Percentiles rank a stretch among this genome's conserved stretches.
phyloP scores from a whole-genome alignment of 805 yeast genomes.

The Jamesozyma gamospora region DNA sequence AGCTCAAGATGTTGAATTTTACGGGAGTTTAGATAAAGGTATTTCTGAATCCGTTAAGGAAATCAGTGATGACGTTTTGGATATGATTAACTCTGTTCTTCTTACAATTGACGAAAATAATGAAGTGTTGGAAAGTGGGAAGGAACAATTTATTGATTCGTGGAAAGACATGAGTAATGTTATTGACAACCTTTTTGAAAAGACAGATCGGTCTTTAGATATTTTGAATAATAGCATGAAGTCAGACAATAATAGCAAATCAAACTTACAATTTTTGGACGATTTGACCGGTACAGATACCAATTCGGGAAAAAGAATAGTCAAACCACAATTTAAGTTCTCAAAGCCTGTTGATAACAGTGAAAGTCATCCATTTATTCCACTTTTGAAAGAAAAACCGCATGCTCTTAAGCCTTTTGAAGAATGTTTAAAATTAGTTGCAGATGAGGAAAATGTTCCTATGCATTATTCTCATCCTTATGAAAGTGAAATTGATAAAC shows the following conservation, averaged over 20 bases:
- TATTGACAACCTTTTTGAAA: slow-evolving; percentile 67
- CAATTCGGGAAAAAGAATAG: slow-evolving; percentile 27
- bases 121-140: slow-evolving; percentile 25
- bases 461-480: slow-evolving; percentile 75
- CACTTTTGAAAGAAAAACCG: slow-evolving; percentile 64
- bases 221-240: slow-evolving; percentile 17
- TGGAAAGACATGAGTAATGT: slow-evolving; percentile 58
- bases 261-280: slow-evolving; percentile 40
- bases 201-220: slow-evolving; percentile 61
- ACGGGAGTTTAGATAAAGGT: slow-evolving; percentile 47
- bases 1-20: slow-evolving; percentile 73
- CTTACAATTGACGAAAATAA: slow-evolving; percentile 30
- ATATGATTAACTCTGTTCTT: slow-evolving; percentile 38
- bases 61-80: slow-evolving; percentile 35
- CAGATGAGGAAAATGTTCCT: slow-evolving; percentile 36
- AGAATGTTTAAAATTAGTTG: slow-evolving; percentile 36
- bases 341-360: slow-evolving; percentile 52
- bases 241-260: slow-evolving; percentile 13
- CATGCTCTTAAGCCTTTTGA: slow-evolving; percentile 49
- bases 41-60: slow-evolving; percentile 33
- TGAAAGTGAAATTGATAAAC: slow-evolving; percentile 56
- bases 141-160: slow-evolving; percentile 35
- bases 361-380: slow-evolving; percentile 65
- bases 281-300: slow-evolving; percentile 26
- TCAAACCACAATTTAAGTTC: slow-evolving; percentile 66